Conservation (phyloP, 345 rosid genomes). For the Kandelia obovata region DNA sequence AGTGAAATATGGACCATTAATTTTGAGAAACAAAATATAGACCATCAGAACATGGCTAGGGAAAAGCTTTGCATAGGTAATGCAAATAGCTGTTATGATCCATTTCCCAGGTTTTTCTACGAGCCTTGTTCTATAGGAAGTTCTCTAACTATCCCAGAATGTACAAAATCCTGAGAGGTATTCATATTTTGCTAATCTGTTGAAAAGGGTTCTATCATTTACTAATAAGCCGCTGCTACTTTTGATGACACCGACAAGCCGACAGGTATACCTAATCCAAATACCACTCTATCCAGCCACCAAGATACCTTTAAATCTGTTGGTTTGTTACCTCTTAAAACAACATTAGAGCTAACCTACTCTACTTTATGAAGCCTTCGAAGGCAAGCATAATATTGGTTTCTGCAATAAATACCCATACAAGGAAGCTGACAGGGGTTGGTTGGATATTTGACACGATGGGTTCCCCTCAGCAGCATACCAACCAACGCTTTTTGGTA, state of each 20-base stretch:
- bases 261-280: background rate
- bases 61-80: no score
- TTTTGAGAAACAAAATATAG: no score
- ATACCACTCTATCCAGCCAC: background rate
- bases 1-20: no score
- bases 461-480: background rate
- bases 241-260: background rate
- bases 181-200: no score
- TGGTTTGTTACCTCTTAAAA: background rate
- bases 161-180: no score
- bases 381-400: background rate
- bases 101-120: background rate
- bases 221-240: background rate
- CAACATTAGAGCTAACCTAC: background rate
- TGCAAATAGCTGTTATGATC: no score
- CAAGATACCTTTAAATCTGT: background rate
- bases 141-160: no score
- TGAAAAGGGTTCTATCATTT: no score
- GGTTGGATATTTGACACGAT: background rate
- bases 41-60: no score
- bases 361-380: constrained; percentile 17
- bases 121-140: background rate
- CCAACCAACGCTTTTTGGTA: no score
- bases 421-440: constrained; percentile 7
- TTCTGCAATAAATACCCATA: constrained; percentile 10